Conservation (phyloP, 2,329 filamentous ascomycete species). For the Colletotrichum musicola region DNA sequence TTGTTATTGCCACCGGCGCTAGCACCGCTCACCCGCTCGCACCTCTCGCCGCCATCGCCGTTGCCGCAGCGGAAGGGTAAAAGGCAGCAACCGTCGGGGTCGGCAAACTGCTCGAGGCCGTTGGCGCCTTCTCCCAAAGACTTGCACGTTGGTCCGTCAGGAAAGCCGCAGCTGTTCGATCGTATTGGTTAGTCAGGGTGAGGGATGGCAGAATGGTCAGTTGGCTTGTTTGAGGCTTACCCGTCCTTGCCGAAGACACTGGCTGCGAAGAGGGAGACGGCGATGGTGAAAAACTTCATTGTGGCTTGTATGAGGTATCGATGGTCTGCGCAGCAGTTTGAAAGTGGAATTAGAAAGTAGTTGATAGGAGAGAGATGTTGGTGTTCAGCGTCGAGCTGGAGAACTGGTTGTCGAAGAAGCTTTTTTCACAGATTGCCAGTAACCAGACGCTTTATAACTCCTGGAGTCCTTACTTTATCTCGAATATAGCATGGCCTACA, state of each 20-base stretch:
- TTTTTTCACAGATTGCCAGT: no score
- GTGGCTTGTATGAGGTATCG: neutral
- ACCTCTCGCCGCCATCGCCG: constrained; percentile 19
- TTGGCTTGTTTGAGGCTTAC: neutral
- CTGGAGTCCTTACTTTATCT: no score
- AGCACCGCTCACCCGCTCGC: constrained; percentile 22
- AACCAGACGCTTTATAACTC: no score
- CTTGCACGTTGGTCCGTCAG: constrained; percentile 12
- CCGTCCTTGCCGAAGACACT: constrained; percentile 1
- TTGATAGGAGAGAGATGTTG: neutral
- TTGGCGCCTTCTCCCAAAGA: constrained; percentile 10
- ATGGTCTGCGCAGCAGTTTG: constrained; percentile 1
- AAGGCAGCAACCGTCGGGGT: constrained; percentile 19
- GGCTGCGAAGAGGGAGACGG: neutral
- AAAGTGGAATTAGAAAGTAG: neutral
- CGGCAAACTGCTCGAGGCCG: constrained; percentile 25
- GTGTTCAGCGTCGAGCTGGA: no score
- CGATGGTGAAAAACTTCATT: constrained; percentile 7
- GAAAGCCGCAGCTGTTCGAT: constrained; percentile 16
- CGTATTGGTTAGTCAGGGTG: neutral
- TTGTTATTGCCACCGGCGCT: neutral
- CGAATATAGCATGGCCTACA: no score
- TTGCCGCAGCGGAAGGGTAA: constrained; percentile 19
- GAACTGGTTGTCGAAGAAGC: no score
- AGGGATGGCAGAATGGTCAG: neutral